Evolutionary conservation across 2,329 filamentous ascomycete genomes (phyloP), one percentile per base, ranked within the genome.

Genomic region (Aureobasidium sp.): DNA sequence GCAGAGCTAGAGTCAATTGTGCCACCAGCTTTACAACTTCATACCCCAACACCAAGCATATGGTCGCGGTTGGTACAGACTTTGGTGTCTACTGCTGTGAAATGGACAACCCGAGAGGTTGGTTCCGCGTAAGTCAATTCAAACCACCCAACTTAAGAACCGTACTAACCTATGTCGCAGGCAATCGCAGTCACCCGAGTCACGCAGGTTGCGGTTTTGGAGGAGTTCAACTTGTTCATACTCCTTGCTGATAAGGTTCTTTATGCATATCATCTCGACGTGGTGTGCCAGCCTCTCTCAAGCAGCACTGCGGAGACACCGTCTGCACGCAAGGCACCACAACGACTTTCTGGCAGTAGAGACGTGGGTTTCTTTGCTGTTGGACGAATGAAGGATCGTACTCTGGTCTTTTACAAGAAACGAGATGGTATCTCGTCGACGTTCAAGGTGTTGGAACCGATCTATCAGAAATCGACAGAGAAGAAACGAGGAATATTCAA

Each of bases 301-400:
- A 77, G 83, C 7, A 25, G 25, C 3, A 75, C 80, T 4, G 59
- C 55, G 8, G 61, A 58, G 4, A 54, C 61, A 10, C 52, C 61
- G 7, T 91, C 83, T 38, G 77, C 84, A 3, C 83, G 88, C 22
- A 83, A 87, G 58, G 89, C 93, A n/a, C 93, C 93, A 0, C 91
- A 97, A 66, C 89, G 91, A 62, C 78, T 98, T 29, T 87, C 84
- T 2, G 84, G 85, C 24, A 86, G 85, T 59, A 88, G 93, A 66
- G 93, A 98, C 65, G 90, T 98, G 17, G 88, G 90, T 12, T 98
- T 97, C 76, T 98, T 98, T 68, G 88, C 90, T 14, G 93, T 90
- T 1, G 93, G 91, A 8, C 83, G 87, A 56, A 96, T 98, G 90
- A 98, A 98, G 75, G 93, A 98, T 57, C 83, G 93, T 6, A 90